A percentile compares a stretch with the other conserved stretches of the same genome.
Conservation (phyloP, 2,329 filamentous ascomycete species). For the Clonostachys solani region DNA sequence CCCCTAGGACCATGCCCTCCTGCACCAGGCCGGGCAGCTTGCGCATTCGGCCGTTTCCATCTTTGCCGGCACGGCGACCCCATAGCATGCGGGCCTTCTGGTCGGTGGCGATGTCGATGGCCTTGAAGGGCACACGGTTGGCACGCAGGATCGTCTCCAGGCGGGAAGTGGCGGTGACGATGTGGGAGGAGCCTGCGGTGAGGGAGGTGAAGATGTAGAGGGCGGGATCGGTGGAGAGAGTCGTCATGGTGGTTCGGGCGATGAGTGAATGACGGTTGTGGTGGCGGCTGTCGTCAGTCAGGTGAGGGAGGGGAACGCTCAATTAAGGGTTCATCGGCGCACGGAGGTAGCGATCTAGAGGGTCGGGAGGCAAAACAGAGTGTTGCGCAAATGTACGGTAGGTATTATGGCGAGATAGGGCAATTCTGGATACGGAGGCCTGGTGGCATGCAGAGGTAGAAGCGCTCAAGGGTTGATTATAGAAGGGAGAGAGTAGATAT, state of each 20-base stretch:
- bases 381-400: background rate
- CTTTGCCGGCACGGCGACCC: constrained; percentile 77
- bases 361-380: background rate
- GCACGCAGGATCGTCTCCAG: constrained; percentile 95
- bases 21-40: constrained; percentile 90
- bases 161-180: constrained; percentile 91
- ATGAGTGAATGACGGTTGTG: background rate
- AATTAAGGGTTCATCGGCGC: background rate
- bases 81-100: constrained; percentile 85
- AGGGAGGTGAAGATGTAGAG: constrained; percentile 96
- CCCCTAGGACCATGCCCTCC: constrained; percentile 78
- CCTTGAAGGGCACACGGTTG: constrained; percentile 91
- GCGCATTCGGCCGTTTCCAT: constrained; percentile 53
- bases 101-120: constrained; percentile 86
- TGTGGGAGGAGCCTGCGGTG: constrained; percentile 91
- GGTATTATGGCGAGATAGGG: background rate
- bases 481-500: too few relatives aligned
- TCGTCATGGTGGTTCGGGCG: constrained; percentile 21
- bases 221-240: constrained; percentile 58
- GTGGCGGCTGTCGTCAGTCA: too few relatives aligned
- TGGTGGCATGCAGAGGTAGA: background rate
- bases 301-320: background rate
- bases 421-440: background rate
- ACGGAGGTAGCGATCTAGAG: background rate
- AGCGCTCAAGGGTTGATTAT: too few relatives aligned